Conservation (phyloP, 352 stramenopile genomes). For the Globisporangium mamillatum region DNA sequence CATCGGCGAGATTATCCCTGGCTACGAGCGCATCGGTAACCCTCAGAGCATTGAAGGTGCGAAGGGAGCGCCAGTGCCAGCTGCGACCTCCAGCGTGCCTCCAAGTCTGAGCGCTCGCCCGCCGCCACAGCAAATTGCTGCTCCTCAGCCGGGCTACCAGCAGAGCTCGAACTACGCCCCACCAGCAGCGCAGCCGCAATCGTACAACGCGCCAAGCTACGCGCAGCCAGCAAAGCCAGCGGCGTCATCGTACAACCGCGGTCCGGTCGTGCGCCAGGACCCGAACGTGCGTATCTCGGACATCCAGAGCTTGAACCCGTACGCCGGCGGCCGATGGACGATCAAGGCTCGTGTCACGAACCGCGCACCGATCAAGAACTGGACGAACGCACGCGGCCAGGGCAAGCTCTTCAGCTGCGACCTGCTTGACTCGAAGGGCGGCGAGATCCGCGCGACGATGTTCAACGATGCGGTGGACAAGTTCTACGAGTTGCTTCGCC, state of each 20-base stretch:
- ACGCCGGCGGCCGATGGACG: slow-evolving; percentile 91
- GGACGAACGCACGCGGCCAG: slow-evolving; percentile 95
- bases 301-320: slow-evolving; percentile 94
- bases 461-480: slow-evolving; percentile 99
- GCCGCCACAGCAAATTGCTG: slow-evolving; percentile 16
- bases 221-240: slow-evolving; percentile 24
- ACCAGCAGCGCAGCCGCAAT: slow-evolving; percentile 14
- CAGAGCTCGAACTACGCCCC: slow-evolving; percentile 27
- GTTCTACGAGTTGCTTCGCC: slow-evolving; percentile 92
- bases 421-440: slow-evolving; percentile 93
- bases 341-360: slow-evolving; percentile 95
- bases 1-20: slow-evolving; percentile 73
- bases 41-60: slow-evolving; percentile 74
- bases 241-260: slow-evolving; percentile 59
- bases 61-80: slow-evolving; percentile 38
- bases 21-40: slow-evolving; percentile 69
- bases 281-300: slow-evolving; percentile 78
- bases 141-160: slow-evolving; percentile 35
- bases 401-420: slow-evolving; percentile 96
- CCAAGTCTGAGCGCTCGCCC: slow-evolving; percentile 27
- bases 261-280: slow-evolving; percentile 77
- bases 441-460: slow-evolving; percentile 97
- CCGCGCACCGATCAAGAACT: slow-evolving; percentile 94
- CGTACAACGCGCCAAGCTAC: slow-evolving; percentile 22
- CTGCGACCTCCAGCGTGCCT: slow-evolving; percentile 20